phyloP scores from a whole-genome alignment of 1,284 basidiomycete species.

The Caloboletus firmus region DNA sequence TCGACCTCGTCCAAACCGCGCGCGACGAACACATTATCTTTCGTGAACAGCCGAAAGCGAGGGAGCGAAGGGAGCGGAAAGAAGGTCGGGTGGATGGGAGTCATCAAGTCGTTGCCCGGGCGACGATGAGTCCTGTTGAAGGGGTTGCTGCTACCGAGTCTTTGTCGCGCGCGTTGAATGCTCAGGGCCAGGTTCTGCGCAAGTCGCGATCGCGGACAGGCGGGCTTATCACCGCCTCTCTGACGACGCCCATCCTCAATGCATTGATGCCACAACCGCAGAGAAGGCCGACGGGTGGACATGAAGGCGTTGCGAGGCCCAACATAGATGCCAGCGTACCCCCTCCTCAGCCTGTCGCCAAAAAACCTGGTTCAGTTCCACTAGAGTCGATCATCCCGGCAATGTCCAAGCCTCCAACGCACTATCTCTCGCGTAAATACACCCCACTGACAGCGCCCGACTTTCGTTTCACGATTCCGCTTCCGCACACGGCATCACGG shows the following conservation, averaged over 20 bases:
- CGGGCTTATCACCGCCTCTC: constrained; percentile 37
- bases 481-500: constrained; percentile 55
- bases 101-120: constrained; percentile 39
- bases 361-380: constrained; percentile 69
- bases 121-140: constrained; percentile 40
- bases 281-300: constrained; percentile 37
- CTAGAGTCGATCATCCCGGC: constrained; percentile 88
- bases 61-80: constrained; percentile 46
- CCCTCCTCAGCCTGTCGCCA: constrained; percentile 21
- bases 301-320: constrained; percentile 30
- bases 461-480: constrained; percentile 65
- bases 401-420: constrained; percentile 83
- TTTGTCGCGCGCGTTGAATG: constrained; percentile 44
- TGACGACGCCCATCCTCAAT: constrained; percentile 57
- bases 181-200: constrained; percentile 35
- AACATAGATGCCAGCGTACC: constrained; percentile 12
- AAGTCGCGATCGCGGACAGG: constrained; percentile 40
- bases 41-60: constrained; percentile 44
- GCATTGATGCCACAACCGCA: constrained; percentile 56
- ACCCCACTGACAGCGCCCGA: constrained; percentile 66
- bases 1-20: constrained; percentile 70
- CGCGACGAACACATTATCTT: constrained; percentile 66
- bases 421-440: constrained; percentile 73
- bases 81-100: constrained; percentile 24
- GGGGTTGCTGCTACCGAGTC: constrained; percentile 46